phyloP scores from a whole-genome alignment of 1,284 basidiomycete genomes.

The Salmacisia buchloeana region DNA sequence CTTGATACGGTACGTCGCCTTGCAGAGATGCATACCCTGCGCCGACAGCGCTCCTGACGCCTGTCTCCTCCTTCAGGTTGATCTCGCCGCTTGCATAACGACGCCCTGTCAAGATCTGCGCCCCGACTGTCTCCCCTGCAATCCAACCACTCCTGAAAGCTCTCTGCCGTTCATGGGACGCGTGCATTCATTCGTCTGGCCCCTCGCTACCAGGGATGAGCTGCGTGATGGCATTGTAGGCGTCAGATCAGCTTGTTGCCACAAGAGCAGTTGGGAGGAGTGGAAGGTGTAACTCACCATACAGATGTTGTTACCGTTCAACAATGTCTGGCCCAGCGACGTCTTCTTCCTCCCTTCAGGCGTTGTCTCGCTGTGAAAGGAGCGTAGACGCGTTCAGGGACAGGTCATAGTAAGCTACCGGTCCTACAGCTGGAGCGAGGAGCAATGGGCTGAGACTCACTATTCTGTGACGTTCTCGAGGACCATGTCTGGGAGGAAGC shows the following conservation, averaged over 20 bases:
- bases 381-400: not conserved
- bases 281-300: conserved; percentile 62
- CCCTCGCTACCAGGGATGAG: conserved; percentile 22
- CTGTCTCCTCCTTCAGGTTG: no score
- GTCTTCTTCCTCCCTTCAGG: conserved; percentile 75
- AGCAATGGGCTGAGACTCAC: conserved; percentile 55
- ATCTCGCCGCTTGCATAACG: no score
- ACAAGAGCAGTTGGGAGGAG: conserved; percentile 12
- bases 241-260: conserved; percentile 68
- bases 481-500: conserved; percentile 74
- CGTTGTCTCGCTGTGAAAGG: conserved; percentile 82
- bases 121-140: no score
- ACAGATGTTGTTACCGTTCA: conserved; percentile 97
- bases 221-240: conserved; percentile 55
- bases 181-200: conserved; percentile 17
- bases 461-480: conserved; percentile 95
- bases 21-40: not conserved
- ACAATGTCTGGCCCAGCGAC: conserved; percentile 76
- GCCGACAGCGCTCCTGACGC: not conserved
- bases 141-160: no score
- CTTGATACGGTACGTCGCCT: conserved; percentile 42
- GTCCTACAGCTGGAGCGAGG: not conserved
- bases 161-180: no score
- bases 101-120: no score
- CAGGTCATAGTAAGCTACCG: not conserved